Base-by-base conservation (phyloP, 768 basidiomycete species). In the Butyriboletus loyo region DNA sequence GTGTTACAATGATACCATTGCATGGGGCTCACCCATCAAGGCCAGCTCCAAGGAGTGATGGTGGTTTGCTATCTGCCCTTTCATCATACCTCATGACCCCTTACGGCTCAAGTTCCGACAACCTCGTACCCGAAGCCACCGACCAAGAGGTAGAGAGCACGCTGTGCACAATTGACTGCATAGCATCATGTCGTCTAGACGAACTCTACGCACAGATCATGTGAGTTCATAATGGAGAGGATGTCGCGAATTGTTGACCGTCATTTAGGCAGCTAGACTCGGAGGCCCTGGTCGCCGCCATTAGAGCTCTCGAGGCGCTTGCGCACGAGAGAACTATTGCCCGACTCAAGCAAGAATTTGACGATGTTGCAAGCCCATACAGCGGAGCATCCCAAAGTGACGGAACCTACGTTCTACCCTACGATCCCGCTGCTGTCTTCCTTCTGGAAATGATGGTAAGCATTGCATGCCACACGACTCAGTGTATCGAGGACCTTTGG, bases 21-120 rank as follows among this genome's bases (percentile, higher is more conserved):
- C 84, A 87, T 54, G 84, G 91, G 22, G 82, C 81, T 57, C 79
- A 84, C 57, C 82, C 88, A 2, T 76, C 82, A 27, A 80, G 83
- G 43, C 71, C 81, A 39, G 75, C 84, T 41, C 72, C 82, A 27
- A 75, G 87, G 68, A 81, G 75, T 44, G 96, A 98, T 52, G 90
- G 89, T n/a, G 97, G 97, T 19, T 74, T 99, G 19, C 76, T 99
- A 14, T 98, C 95, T 9, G 84, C 97, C 0, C 69, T 99, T 48
- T 98, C 96, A 2, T 95, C 92, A 0, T 99, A 99, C 69, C 78
- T 99, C 57, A 87, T 99, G 79, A 96, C 95, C 7, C 97, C 97
- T 0, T 98, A 98, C 64, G 81, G 83, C 15, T 63, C 80, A 22
- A 87, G 81, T 59, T 75, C 81, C 6, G 93, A 96, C n/a, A 75